Evolutionary conservation across 768 basidiomycete species (phyloP).

Genomic region (Rhodotorula graminis): DNA sequence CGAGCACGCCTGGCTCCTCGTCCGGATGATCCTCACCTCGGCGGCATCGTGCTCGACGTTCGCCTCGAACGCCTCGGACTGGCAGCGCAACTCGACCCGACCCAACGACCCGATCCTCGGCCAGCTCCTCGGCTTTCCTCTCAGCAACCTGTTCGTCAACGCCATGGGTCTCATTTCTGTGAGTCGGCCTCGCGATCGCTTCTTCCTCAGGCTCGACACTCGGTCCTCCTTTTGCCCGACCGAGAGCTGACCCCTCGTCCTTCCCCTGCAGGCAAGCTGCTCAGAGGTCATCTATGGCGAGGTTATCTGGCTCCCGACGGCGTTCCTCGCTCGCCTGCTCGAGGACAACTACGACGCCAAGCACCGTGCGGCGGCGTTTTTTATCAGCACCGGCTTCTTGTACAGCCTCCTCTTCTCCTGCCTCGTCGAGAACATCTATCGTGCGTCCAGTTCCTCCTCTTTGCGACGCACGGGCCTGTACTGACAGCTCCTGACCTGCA

Average conservation of each 20-base stretch:
- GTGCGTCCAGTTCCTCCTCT: not conserved
- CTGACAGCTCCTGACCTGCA: not conserved
- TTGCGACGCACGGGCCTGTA: not conserved
- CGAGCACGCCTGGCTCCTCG: slow-evolving; percentile 70
- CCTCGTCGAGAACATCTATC: slow-evolving; percentile 41
- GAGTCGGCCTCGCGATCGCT: no score
- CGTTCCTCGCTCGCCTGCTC: slow-evolving; percentile 41
- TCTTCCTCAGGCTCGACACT: no score
- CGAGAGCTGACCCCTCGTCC: no score
- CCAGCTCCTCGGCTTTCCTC: slow-evolving; percentile 43
- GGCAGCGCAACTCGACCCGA: slow-evolving; percentile 41
- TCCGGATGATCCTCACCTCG: slow-evolving; percentile 64
- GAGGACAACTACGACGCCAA: slow-evolving; percentile 42
- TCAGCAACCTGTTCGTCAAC: slow-evolving; percentile 42
- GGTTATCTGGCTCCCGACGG: slow-evolving; percentile 41
- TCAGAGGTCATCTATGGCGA: slow-evolving; percentile 35
- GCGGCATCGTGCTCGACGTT: slow-evolving; percentile 44
- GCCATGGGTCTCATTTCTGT: slow-evolving; percentile 28
- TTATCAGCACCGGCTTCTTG: slow-evolving; percentile 42
- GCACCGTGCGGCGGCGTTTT: slow-evolving; percentile 42
- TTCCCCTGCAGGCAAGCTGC: slow-evolving; percentile 28
- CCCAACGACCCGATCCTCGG: slow-evolving; percentile 41
- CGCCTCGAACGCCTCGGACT: slow-evolving; percentile 43
- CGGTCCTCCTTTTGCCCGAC: no score
- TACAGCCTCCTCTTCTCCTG: slow-evolving; percentile 42